Evolutionary conservation across 2,329 filamentous ascomycete genomes (phyloP), one percentile per base, ranked within the genome.

Genomic region (Aspergillaceae sp.): DNA sequence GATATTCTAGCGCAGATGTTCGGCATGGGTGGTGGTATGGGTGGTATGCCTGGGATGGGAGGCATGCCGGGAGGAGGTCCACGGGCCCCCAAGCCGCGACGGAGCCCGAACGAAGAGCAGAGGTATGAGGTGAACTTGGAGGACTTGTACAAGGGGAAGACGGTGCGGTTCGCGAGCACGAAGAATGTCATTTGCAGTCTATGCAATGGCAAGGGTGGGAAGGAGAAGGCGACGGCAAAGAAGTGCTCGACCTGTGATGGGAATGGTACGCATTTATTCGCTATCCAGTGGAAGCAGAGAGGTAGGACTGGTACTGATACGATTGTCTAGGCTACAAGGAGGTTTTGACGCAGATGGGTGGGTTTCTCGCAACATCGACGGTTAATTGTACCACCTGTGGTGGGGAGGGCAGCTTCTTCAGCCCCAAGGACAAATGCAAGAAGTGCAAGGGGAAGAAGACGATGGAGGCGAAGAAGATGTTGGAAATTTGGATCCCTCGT

Each of bases 71-170:
- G 70, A 2, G 62, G 62, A 11, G 55, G 57, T 29, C 58, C 56
- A n/a, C 58, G 56, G 34, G 68, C 69, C 54, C 54, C 54, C 42
- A 59, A 57, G 48, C 62, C 64, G 4, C 76, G 83, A 49, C 85
- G 82, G 58, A 89, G 91, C 40, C 81, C 79, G 44, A 83, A 90
- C 56, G 91, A 96, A 67, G 84, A 94, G 64, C 87, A 94, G 60
- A 80, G 87, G 58, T 97, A 98, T 70, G 83, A 89, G 64, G 87
- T 97, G 48, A 86, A 82, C 2, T 72, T 98, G 49, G 92, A 97
- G 66, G 92, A 98, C 68, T 76, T 98, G 30, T 98, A 97, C 78
- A 96, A 94, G 72, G 92, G 92, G 60, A 96, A 97, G 76, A 96
- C 92, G 1, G 92, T 94, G 62, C 92, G 94, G 71, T 96, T 98